A percentile compares a stretch with the other conserved stretches of the same genome.
These are phyloP conservation scores for Ophiostoma quercus DNA, from an alignment of 2,329 filamentous ascomycete species.

Conservation along the genomic window DNA sequence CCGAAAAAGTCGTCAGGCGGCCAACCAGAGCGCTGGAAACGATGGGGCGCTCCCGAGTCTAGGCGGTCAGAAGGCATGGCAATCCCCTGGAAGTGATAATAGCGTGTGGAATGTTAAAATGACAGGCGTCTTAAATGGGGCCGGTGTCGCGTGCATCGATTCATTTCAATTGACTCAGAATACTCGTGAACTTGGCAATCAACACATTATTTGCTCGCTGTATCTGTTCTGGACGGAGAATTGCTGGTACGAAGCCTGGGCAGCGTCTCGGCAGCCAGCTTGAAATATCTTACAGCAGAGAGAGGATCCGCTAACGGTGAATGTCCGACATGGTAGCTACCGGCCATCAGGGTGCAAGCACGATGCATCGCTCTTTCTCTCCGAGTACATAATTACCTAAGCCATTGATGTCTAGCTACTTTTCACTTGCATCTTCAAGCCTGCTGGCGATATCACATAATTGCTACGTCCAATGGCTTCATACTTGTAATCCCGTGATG, in stretches of 20 bases:
- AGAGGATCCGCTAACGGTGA: neutral
- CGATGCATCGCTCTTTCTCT: neutral
- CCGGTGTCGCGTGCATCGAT: neutral
- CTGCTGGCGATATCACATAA: neutral
- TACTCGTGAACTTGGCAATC: neutral
- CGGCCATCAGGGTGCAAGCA: neutral
- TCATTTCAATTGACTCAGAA: neutral
- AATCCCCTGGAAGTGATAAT: neutral
- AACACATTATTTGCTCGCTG: neutral
- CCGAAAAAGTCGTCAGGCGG: constrained; percentile 17
- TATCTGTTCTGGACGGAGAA: neutral
- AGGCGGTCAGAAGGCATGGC: neutral
- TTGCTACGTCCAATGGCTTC: neutral
- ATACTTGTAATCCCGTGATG: neutral
- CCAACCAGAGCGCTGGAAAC: constrained; percentile 17
- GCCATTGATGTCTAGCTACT: neutral
- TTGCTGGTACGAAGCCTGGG: neutral
- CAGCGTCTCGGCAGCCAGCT: neutral
- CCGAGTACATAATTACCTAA: neutral
- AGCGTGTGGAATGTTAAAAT: neutral
- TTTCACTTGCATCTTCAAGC: neutral
- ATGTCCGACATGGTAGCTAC: neutral
- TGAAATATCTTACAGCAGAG: neutral
- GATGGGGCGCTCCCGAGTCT: neutral
- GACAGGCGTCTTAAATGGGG: neutral